A percentile compares a stretch with the other conserved stretches of the same genome.
phyloP scores from a whole-genome alignment of 345 rosid genomes.

The Ailanthus altissimus region DNA sequence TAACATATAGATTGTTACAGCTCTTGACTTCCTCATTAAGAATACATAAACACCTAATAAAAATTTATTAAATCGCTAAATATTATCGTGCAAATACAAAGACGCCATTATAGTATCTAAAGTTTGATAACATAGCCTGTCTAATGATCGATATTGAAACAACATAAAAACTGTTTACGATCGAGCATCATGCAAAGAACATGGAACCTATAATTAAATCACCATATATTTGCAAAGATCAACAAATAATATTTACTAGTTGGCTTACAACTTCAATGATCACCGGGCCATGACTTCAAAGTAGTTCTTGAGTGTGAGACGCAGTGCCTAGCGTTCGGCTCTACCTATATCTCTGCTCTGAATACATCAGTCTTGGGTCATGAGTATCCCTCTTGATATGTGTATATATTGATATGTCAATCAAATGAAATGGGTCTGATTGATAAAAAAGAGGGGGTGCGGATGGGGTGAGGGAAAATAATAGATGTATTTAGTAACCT shows the following conservation, averaged over 20 bases:
- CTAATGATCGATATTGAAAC: background rate
- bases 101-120: background rate
- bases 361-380: too few species aligned
- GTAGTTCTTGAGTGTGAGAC: background rate
- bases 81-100: background rate
- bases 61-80: background rate
- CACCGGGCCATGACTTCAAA: background rate
- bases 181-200: background rate
- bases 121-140: background rate
- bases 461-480: too few species aligned
- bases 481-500: background rate
- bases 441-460: too few species aligned
- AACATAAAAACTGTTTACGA: background rate
- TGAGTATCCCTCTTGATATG: background rate
- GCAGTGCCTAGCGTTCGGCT: background rate
- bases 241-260: background rate
- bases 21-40: too few species aligned
- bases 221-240: too few species aligned
- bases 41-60: background rate
- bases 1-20: too few species aligned
- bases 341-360: background rate
- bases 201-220: too few species aligned
- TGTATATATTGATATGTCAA: too few species aligned
- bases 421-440: background rate
- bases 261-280: background rate